Base-by-base conservation (phyloP, 139 green algal species). In the Tetraselmis chui region DNA sequence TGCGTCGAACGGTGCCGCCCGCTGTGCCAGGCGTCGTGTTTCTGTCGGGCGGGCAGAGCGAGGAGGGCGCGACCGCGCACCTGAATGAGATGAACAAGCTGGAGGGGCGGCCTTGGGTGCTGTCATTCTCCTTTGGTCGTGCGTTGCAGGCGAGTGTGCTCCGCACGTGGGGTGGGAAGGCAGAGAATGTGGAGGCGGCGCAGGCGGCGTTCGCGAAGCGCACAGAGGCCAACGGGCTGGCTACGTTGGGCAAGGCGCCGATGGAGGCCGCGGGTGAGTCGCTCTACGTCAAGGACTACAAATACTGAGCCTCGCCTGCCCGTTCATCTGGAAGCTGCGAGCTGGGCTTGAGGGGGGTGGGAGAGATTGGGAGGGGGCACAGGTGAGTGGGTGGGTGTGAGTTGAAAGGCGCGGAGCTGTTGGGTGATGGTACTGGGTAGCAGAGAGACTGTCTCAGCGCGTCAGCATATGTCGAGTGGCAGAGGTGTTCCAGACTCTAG, bases 11-110 rank as follows among this genome's bases (percentile, higher is more conserved):
- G 11, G 89, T 98, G 76, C 95, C 95, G 1, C 83, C 92, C 23
- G 95, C 92, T 1, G 87, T 98, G 2, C 94, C 95, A 24, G 96
- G 95, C 77, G 93, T 99, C 83, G 94, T 98, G 88, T 99, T 99
- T 86, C 91, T 99, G 23, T 95, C 89, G 1, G 96, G 96, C 18
- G 96, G 96, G 0, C 93, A 98, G 89, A 93, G 87, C 1, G 95
- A 95, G 83, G 86, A 93, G 84, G 86, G 94, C 80, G 93, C 94
- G 0, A 95, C 92, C 0, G 1, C 87, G 30, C 94, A 97, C 84
- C 85, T 97, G 26, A 85, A 95, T 76, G 88, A 86, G 27, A 92
- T 97, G 80, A 95, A 96, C 84, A 81, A 82, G 78, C 29, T 87
- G 78, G 87, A 84, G 28, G 79, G 79, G 58, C 87, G 85, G 24